Base-by-base conservation (phyloP, 192 early-diverging fungal genomes). In the Backusella tuberculispora region DNA sequence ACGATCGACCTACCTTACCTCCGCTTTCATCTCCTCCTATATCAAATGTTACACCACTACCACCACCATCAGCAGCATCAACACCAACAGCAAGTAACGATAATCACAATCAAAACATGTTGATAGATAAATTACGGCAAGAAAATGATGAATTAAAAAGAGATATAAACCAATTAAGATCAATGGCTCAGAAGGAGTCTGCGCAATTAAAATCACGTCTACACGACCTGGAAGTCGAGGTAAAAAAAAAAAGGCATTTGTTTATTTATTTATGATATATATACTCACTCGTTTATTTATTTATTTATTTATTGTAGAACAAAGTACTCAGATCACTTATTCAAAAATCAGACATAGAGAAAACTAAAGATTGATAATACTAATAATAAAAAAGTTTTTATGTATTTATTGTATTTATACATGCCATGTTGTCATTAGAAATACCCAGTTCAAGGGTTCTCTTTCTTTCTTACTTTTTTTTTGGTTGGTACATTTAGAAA, bases 161-260 rank as follows among this genome's bases (percentile, higher is more conserved):
- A 71, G 66, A 65, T 10, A 29, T 74, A 12, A 29, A 42, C 1
- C 43, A 24, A 15, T 64, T 76, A 40, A 47, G 73, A 47, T 41
- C 69, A 41, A 42, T 64, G 26, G 46, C 63, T 50, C 45, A 40
- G 17, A 40, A 73, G 48, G 72, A 80, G n/a, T 53, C 72, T 2
- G 19, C 44, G 4, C 47, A 53, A n/a, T 69, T 81, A 24, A 69
- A 74, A 71, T 42, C 43, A 37, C 53, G 63, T 2, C 41, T 73
- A 9, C 75, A 81, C 64, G 75, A 76, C 74, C 60, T 81, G 13
- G 67, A 74, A 38, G 67, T 81, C 41, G 75, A 81, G 80, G 80
- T 77, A 73, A 74, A 40, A 53, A 60, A 19, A 42, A 17, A 37
- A 68, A 46, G 17, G 0, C 38, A 14, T 34, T 2, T 34, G 2